These are phyloP conservation scores for Fusarium falciforme DNA, from an alignment of 2,329 filamentous ascomycete genomes.

Conservation along the genomic window DNA sequence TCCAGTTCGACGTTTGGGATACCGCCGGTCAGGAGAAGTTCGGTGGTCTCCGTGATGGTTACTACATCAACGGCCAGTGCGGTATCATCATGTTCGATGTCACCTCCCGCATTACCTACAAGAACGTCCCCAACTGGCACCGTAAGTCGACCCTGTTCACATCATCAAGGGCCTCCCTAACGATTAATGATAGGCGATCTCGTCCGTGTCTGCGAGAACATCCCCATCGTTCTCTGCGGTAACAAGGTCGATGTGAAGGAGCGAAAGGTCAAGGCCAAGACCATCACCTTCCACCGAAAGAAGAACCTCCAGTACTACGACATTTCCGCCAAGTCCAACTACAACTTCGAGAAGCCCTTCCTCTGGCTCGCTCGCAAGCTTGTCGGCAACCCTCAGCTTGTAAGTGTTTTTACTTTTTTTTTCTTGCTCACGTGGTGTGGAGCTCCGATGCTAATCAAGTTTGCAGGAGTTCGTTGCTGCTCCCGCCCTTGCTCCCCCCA, in stretches of 20 bases:
- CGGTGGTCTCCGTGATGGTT: conserved; percentile 97
- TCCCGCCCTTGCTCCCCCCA: conserved; percentile 92
- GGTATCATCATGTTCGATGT: conserved; percentile 99
- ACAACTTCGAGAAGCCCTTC: conserved; percentile 99
- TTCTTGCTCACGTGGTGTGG: not conserved
- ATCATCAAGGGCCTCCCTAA: conserved; percentile 25
- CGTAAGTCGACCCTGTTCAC: conserved; percentile 71
- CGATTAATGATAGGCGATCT: conserved; percentile 77
- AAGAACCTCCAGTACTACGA: conserved; percentile 99
- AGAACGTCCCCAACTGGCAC: conserved; percentile 99
- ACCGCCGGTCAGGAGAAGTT: conserved; percentile 99
- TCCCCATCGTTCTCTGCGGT: conserved; percentile 96
- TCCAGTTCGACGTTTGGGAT: conserved; percentile 99
- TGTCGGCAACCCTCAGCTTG: conserved; percentile 80
- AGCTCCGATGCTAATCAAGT: conserved; percentile 42
- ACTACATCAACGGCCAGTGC: conserved; percentile 99
- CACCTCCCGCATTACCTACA: conserved; percentile 99
- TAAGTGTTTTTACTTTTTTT: conserved; percentile 13
- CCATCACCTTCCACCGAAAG: conserved; percentile 99
- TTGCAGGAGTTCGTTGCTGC: conserved; percentile 93
- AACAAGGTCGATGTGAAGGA: conserved; percentile 99
- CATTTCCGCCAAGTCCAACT: conserved; percentile 99
- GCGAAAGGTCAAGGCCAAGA: conserved; percentile 99
- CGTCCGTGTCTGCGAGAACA: conserved; percentile 99
- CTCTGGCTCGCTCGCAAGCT: conserved; percentile 99